Conservation (phyloP, 23 red algal genomes). For the Rhodosorus marinus region DNA sequence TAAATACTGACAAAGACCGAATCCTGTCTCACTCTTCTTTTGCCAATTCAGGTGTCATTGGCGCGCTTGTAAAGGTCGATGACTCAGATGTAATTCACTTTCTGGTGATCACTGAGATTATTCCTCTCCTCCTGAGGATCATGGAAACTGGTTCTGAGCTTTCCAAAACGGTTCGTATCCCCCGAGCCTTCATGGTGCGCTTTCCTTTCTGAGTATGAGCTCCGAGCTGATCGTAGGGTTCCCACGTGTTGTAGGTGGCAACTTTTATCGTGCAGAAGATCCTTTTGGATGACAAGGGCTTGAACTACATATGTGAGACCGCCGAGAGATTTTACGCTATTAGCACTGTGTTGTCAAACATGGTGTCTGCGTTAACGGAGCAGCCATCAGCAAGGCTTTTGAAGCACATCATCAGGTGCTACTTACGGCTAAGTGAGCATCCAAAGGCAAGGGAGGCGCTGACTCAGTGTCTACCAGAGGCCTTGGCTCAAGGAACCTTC, state of each 20-base stretch:
- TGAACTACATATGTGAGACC: constrained; percentile 91
- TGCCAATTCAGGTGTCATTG: too few relatives aligned
- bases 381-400: constrained; percentile 70
- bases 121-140: constrained; percentile 85
- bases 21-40: too few relatives aligned
- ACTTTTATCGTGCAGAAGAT: constrained; percentile 99
- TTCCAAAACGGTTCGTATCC: constrained; percentile 91
- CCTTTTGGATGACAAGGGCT: constrained; percentile 80
- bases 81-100: constrained; percentile 97
- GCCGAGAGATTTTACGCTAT: constrained; percentile 97
- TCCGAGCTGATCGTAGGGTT: too few relatives aligned
- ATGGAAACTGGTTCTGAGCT: constrained; percentile 99
- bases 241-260: too few relatives aligned
- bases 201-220: too few relatives aligned
- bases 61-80: constrained; percentile 96
- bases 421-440: constrained; percentile 90
- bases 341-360: constrained; percentile 75
- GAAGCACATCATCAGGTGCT: constrained; percentile 96
- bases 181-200: too few relatives aligned
- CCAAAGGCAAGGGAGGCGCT: constrained; percentile 77
- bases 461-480: constrained; percentile 63
- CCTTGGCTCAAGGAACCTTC: constrained; percentile 68
- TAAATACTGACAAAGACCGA: too few relatives aligned
- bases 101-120: constrained; percentile 89
- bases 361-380: constrained; percentile 72